Evolutionary conservation across 208 protist species (phyloP), one percentile per base, ranked within the genome.

Genomic region (Trichomonas gallinae): DNA sequence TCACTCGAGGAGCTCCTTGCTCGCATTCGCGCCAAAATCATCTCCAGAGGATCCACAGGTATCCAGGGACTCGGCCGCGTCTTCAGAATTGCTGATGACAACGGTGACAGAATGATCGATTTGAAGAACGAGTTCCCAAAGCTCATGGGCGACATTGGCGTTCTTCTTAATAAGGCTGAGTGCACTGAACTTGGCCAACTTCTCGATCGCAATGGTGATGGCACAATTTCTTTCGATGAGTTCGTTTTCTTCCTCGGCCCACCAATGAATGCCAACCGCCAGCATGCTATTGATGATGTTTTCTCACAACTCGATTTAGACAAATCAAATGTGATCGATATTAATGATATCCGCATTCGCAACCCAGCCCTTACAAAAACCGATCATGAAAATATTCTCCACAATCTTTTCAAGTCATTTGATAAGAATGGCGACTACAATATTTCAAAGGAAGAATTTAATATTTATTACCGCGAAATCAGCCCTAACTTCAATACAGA

Each of bases 81-180:
- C 46, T 93, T 93, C 15, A 48, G 87, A 51, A 93, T 93, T 38
- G 87, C 87, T 93, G 87, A 93, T 51, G 87, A 93, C n/a, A 93
- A 93, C 31, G 87, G 87, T 3, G 21, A 48, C 15, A 48, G n/a
- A 51, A 40, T 8, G 26, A 34, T 93, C 26, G 87, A 93, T 38
- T 42, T 93, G 13, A 42, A 93, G 13, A 51, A 93, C 40, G 87
- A 93, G 31, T 38, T 51, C 13, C 87, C 44, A 93, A 93, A 93
- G 31, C n/a, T 93, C 11, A 42, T 93, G 23, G 44, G 87, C 6
- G 87, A 51, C 8, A 93, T 93, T 21, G 87, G 87, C 8, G 87
- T 89, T 40, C 83, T 89, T 26, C 15, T 93, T 23, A 51, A 93
- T 38, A 93, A 58, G 44, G 44, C 87, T 38, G 87, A 93, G 46